Evolutionary conservation across 305 asterid genomes (phyloP).

Genomic region (Salvia sclarea): DNA sequence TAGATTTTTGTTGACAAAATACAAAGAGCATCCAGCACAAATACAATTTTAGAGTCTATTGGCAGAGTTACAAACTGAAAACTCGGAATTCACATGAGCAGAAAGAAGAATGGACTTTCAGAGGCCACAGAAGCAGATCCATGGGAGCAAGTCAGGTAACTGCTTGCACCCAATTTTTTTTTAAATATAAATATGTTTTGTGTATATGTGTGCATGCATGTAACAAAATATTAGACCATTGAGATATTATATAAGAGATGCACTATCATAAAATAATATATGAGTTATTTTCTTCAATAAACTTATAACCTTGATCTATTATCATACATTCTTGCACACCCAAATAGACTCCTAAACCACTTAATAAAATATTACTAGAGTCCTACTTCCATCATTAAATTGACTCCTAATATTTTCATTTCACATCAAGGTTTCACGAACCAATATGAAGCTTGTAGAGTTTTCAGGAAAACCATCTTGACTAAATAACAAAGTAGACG

Average conservation of each 20-base stretch:
- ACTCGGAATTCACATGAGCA: conserved; percentile 12
- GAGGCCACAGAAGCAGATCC: neutral
- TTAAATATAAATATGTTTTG: neutral
- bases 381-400: neutral
- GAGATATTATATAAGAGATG: neutral
- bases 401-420: conserved; percentile 10
- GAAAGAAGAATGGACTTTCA: conserved; percentile 13
- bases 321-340: neutral
- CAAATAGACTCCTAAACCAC: too few relatives aligned
- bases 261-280: neutral
- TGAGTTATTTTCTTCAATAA: neutral
- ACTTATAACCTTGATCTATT: neutral
- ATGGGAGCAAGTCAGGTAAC: neutral
- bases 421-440: conserved; percentile 8
- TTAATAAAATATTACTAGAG: too few relatives aligned
- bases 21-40: conserved; percentile 13
- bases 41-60: conserved; percentile 19
- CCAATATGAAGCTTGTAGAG: neutral
- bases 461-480: conserved; percentile 9
- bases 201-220: neutral
- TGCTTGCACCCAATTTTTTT: too few relatives aligned
- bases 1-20: conserved; percentile 15
- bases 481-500: neutral
- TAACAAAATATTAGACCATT: neutral
- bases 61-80: conserved; percentile 12